A percentile compares a stretch with the other conserved stretches of the same genome.
Conservation (phyloP, 768 basidiomycete species). For the Tricholoma flavovirens region DNA sequence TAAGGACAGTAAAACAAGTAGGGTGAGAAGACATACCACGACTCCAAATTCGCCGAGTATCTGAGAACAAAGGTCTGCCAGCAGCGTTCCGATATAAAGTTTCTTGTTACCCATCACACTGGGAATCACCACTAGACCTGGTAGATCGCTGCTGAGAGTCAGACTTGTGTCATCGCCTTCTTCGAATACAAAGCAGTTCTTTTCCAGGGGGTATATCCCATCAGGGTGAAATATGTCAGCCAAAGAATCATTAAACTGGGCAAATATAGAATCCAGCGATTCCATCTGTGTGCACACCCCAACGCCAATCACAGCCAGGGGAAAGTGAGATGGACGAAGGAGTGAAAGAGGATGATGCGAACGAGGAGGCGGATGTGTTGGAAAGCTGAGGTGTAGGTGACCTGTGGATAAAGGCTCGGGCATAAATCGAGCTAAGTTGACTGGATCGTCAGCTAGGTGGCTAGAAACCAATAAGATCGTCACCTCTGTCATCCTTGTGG, state of each 20-base stretch:
- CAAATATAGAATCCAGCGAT: slow-evolving; percentile 45
- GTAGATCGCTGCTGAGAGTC: slow-evolving; percentile 48
- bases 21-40: slow-evolving; percentile 43
- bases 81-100: slow-evolving; percentile 79
- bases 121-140: slow-evolving; percentile 75
- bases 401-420: slow-evolving; percentile 73
- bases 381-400: slow-evolving; percentile 73
- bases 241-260: slow-evolving; percentile 62
- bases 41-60: slow-evolving; percentile 82
- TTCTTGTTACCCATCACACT: slow-evolving; percentile 84
- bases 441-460: slow-evolving; percentile 6
- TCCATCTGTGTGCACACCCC: slow-evolving; percentile 60
- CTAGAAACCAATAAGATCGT: slow-evolving; percentile 10
- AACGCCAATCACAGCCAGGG: slow-evolving; percentile 85
- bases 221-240: slow-evolving; percentile 61
- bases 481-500: slow-evolving; percentile 71
- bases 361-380: slow-evolving; percentile 66
- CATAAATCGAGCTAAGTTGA: slow-evolving; percentile 71
- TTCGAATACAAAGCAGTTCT: slow-evolving; percentile 83
- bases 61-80: slow-evolving; percentile 86
- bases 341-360: slow-evolving; percentile 66
- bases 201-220: slow-evolving; percentile 71
- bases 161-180: slow-evolving; percentile 56
- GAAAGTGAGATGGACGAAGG: slow-evolving; percentile 74
- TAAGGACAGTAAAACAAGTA: slow-evolving; percentile 2